Conservation (phyloP, 345 rosid species). For the Populus pruinosa region DNA sequence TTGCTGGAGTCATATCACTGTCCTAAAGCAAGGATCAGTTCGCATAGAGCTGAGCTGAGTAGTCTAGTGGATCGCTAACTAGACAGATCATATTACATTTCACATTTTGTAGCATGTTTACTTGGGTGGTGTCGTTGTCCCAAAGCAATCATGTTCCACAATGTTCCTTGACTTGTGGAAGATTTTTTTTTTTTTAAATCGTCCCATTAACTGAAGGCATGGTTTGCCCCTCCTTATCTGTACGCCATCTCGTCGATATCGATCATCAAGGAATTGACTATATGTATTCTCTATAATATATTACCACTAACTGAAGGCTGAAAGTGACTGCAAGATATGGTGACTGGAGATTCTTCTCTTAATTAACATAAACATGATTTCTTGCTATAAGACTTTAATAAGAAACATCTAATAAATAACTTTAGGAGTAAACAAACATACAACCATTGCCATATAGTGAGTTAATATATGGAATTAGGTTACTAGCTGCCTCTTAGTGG, state of each 20-base stretch:
- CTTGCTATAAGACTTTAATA: neutral
- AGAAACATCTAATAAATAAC: neutral
- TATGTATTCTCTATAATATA: neutral
- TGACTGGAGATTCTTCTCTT: conserved; percentile 1
- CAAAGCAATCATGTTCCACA: neutral
- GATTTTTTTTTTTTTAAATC: no score
- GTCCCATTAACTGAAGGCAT: neutral
- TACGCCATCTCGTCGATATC: neutral
- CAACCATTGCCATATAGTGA: conserved; percentile 15
- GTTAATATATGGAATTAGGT: conserved; percentile 18
- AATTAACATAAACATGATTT: neutral
- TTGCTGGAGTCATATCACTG: no score
- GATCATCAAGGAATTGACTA: neutral
- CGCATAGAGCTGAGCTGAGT: neutral
- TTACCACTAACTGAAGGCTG: neutral
- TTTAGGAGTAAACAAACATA: neutral
- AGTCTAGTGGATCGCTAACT: neutral
- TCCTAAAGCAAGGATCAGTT: neutral
- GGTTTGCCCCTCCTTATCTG: neutral
- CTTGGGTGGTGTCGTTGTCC: neutral
- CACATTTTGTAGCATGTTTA: neutral
- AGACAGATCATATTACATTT: neutral
- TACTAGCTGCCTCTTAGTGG: neutral
- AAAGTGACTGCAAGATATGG: neutral
- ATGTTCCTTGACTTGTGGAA: neutral